Percentiles rank a stretch among this genome's conserved stretches.
Conservation (phyloP, 2,329 filamentous ascomycete genomes). For the Trichoderma endophyticum region DNA sequence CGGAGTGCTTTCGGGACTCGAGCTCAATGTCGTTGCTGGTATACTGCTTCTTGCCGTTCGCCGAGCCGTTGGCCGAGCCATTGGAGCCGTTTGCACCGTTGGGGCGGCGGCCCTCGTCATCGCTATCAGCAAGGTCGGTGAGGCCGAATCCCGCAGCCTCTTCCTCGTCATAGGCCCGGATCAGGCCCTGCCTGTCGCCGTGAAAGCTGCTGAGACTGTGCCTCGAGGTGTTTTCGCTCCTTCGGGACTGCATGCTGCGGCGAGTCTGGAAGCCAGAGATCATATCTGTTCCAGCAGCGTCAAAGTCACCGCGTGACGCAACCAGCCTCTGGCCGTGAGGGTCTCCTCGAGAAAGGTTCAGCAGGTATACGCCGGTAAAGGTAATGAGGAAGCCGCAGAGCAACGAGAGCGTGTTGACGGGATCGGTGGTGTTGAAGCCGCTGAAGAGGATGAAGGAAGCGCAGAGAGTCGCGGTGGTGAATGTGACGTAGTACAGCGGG, state of each 20-base stretch:
- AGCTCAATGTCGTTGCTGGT: conserved; percentile 47
- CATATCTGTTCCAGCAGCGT: conserved; percentile 86
- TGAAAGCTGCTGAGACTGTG: conserved; percentile 63
- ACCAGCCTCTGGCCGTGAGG: conserved; percentile 72
- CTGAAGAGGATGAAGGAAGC: conserved; percentile 95
- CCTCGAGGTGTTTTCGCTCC: conserved; percentile 65
- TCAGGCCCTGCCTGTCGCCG: conserved; percentile 75
- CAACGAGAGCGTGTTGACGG: conserved; percentile 87
- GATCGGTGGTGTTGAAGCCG: conserved; percentile 92
- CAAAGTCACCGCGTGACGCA: conserved; percentile 59
- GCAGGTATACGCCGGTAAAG: conserved; percentile 90
- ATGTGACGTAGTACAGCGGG: conserved; percentile 95
- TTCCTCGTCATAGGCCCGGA: conserved; percentile 87
- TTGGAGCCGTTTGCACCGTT: conserved; percentile 29
- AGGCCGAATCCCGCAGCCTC: conserved; percentile 70
- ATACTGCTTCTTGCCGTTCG: conserved; percentile 43
- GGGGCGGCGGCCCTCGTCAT: conserved; percentile 50
- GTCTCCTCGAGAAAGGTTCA: conserved; percentile 92
- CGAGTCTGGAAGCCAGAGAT: conserved; percentile 86
- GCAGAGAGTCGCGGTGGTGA: conserved; percentile 89
- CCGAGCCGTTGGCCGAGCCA: conserved; percentile 38
- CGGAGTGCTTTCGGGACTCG: conserved; percentile 44
- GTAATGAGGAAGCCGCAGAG: conserved; percentile 92
- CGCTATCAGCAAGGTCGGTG: conserved; percentile 72
- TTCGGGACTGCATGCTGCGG: conserved; percentile 84